Evolutionary conservation across 257 asterid genomes (phyloP).

Genomic region (Thymus quinquecostatus): DNA sequence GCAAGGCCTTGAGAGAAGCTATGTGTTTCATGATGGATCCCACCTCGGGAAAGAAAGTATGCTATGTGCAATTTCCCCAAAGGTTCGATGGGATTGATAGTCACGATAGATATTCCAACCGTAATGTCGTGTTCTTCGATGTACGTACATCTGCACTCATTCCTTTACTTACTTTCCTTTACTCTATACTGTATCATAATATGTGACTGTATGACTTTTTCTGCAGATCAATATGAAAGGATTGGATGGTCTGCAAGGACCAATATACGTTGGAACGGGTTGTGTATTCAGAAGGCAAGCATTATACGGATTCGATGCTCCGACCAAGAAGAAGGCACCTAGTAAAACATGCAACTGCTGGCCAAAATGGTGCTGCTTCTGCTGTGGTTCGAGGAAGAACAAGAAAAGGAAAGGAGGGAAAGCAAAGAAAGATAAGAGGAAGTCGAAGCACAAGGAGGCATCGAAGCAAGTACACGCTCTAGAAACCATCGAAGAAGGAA

Average conservation of each 20-base stretch:
- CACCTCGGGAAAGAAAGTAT: constrained; percentile 78
- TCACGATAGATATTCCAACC: constrained; percentile 88
- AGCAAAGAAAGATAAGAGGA: constrained; percentile 60
- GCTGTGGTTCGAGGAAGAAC: constrained; percentile 62
- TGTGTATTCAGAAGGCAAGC: constrained; percentile 95
- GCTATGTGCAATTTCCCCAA: constrained; percentile 94
- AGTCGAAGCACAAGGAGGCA: constrained; percentile 72
- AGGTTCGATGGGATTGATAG: constrained; percentile 93
- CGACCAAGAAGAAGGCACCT: constrained; percentile 70
- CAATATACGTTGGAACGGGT: constrained; percentile 92
- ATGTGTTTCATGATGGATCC: constrained; percentile 99
- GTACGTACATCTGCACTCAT: constrained; percentile 48
- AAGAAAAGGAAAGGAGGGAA: constrained; percentile 62
- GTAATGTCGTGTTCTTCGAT: constrained; percentile 88
- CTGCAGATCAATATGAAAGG: constrained; percentile 95
- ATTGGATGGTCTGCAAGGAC: constrained; percentile 96
- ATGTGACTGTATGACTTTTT: constrained; percentile 29
- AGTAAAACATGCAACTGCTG: constrained; percentile 92
- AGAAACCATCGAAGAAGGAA: constrained; percentile 87
- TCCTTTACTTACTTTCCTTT: neutral
- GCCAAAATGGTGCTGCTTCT: constrained; percentile 80
- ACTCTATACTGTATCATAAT: constrained; percentile 5
- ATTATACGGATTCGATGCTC: constrained; percentile 82
- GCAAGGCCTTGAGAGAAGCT: constrained; percentile 92
- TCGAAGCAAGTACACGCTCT: constrained; percentile 94